Evolutionary conservation across 2,329 filamentous ascomycete genomes (phyloP), one percentile per base, ranked within the genome.

Genomic region (Fusarium nematophilum): DNA sequence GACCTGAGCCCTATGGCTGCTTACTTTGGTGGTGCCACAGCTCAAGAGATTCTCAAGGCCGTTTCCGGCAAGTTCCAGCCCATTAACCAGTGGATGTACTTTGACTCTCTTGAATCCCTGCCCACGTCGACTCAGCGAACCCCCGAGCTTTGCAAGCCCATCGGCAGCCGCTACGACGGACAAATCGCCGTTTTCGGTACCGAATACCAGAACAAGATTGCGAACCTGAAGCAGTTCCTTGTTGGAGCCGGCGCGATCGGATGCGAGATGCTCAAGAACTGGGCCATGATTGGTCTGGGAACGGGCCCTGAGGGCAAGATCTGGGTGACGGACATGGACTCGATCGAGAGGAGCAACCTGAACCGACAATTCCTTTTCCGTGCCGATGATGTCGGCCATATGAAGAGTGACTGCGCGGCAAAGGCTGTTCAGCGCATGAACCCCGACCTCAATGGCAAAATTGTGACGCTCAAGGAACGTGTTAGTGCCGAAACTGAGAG

Each of bases 241-340:
- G 95, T 99, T 53, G 95, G 95, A 66, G 92, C 95, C 39, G 95
- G 95, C 69, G 95, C 96, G 62, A 99, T 99, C 74, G 95, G 95
- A 38, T 99, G 95, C 72, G 95, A 99, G 74, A 99, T 98, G 90
- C 81, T 99, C 66, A 99, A 99, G 86, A 98, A 98, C 77, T 99
- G 95, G 93, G 94, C 96, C 29, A 96, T 99, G 93, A 96, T 98
- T 75, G 95, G 95, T 65, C 82, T 99, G 25, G 94, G 90, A 37
- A 91, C 91, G 38, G 95, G 95, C 4, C 91, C 92, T 3, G 86
- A 93, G 42, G 95, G 95, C 69, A 90, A 90, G 76, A 96, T 99
- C 70, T 92, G 82, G 54, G 91, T 99, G 43, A 98, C 96, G 11
- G 95, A 99, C 74, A 98, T 97, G 88, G 95, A 99, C 72, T 93